phyloP scores from a whole-genome alignment of 108 stramenopile species.

The Skeletonema costatum region DNA sequence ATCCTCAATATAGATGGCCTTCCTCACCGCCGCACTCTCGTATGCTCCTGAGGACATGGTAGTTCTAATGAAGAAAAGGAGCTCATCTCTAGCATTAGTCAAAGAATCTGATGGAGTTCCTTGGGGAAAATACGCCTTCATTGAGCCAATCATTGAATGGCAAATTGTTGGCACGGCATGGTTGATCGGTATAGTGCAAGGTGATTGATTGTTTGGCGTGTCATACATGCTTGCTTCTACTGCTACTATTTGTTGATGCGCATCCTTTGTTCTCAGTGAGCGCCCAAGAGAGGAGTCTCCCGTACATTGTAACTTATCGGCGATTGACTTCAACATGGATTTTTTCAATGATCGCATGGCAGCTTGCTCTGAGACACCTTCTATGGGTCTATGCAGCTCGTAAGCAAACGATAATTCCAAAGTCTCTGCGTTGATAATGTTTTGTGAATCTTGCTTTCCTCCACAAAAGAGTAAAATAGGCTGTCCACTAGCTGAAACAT shows the following conservation, averaged over 20 bases:
- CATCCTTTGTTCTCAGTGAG: not conserved
- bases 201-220: constrained; percentile 3
- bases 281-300: constrained; percentile 9
- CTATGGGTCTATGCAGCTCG: constrained; percentile 35
- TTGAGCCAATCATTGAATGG: constrained; percentile 31
- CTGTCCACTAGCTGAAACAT: not conserved
- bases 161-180: constrained; percentile 23
- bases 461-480: constrained; percentile 7
- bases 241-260: constrained; percentile 12
- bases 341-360: constrained; percentile 29
- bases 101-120: constrained; percentile 5
- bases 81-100: constrained; percentile 7
- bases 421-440: constrained; percentile 13
- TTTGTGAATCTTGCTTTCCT: not conserved
- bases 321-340: constrained; percentile 26
- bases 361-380: not conserved
- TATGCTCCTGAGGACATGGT: constrained; percentile 35
- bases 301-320: constrained; percentile 13
- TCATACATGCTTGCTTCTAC: constrained; percentile 22
- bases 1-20: constrained; percentile 35
- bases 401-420: constrained; percentile 28
- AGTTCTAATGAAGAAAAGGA: constrained; percentile 28
- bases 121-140: constrained; percentile 22
- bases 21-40: constrained; percentile 22
- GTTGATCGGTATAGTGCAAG: constrained; percentile 29